Evolutionary conservation across 1,284 basidiomycete genomes (phyloP), one percentile per base, ranked within the genome.

Genomic region (Fomitopsis betulina): DNA sequence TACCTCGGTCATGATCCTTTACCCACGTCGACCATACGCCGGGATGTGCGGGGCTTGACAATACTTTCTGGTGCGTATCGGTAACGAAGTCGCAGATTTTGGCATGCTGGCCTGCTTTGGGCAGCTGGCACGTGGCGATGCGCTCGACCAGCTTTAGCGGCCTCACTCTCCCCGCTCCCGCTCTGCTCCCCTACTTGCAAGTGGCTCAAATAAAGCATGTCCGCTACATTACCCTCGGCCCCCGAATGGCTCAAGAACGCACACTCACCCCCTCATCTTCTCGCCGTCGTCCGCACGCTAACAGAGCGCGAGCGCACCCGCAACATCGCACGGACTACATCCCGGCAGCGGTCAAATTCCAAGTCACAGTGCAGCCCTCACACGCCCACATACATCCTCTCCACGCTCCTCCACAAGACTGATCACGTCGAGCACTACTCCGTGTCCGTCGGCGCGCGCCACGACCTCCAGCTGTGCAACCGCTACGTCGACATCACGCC

Each of bases 401-500:
- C 67, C n/a, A 57, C 60, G 21, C 45, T 65, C 43, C 49, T 58
- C 43, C 58, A 56, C 57, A 63, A 70, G 57, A 45, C 66, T 63
- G 58, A 67, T 58, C 59, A 74, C 27, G 55, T 65, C 51, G 59
- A 76, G 25, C 70, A 85, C 63, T 91, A 90, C 66, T 83, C 87
- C 17, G 73, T 85, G 55, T 68, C 76, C 9, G 68, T 76, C 25
- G 85, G 80, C n/a, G 68, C 68, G 54, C 68, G 76, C 47, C 74
- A 75, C 21, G 68, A 70, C 27, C 82, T 89, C 65, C 56, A 66
- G 21, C 61, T 63, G 32, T 73, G 72, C 39, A 92, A 93, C 73
- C 85, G 92, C n/a, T 94, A 94, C 65, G 56, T 68, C 37, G 82
- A 91, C 64, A 79, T 94, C 54, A 74, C 82, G 53, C 89, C 92